Evolutionary conservation across 345 rosid genomes (phyloP).

Genomic region (Fremontodendron californicum): DNA sequence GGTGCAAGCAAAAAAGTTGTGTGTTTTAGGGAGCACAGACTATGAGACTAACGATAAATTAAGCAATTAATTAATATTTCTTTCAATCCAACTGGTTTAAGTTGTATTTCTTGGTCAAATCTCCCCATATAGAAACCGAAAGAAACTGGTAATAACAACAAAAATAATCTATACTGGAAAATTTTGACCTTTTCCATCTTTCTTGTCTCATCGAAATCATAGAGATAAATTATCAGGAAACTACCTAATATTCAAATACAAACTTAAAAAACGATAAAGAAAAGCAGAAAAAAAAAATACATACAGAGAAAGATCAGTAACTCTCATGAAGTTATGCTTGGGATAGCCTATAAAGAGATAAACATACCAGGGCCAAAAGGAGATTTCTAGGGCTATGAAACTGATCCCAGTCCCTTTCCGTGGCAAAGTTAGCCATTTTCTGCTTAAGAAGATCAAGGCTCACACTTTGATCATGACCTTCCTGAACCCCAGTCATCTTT

Average conservation of each 20-base stretch:
- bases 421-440: conserved; percentile 76
- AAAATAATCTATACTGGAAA: neutral
- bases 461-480: conserved; percentile 43
- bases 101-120: conserved; percentile 20
- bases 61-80: neutral
- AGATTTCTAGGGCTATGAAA: conserved; percentile 92
- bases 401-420: conserved; percentile 80
- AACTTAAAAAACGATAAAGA: neutral
- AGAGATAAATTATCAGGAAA: no score
- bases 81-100: conserved; percentile 17
- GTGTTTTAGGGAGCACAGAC: neutral
- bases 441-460: conserved; percentile 56
- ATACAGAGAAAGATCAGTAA: neutral
- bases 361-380: conserved; percentile 68
- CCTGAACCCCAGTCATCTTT: conserved; percentile 15
- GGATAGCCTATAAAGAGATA: neutral
- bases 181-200: neutral
- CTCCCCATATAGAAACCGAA: no score
- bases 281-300: neutral
- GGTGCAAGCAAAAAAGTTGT: neutral
- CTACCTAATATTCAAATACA: neutral
- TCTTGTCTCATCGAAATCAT: neutral
- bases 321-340: neutral
- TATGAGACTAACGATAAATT: neutral
- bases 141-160: no score